Percentiles rank a stretch among this genome's conserved stretches.
These are phyloP conservation scores for Pseudocercospora eumusae DNA, from an alignment of 2,329 filamentous ascomycete species.

Conservation along the genomic window DNA sequence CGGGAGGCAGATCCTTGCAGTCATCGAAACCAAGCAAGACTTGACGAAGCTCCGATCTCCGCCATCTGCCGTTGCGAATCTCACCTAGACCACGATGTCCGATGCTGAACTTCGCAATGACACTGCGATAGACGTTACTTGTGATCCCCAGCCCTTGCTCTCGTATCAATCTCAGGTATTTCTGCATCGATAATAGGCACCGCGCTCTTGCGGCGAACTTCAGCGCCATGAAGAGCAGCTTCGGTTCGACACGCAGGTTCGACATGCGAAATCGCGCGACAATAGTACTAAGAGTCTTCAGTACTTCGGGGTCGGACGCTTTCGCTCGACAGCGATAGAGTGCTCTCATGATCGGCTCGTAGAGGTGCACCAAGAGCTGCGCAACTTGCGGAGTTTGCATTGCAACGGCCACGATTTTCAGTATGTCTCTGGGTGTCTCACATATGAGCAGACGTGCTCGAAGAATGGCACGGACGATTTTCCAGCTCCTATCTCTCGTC, in stretches of 20 bases:
- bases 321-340: constrained; percentile 39
- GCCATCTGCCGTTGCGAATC: constrained; percentile 43
- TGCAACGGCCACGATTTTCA: constrained; percentile 37
- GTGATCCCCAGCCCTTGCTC: constrained; percentile 28
- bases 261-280: constrained; percentile 33
- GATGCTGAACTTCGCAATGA: constrained; percentile 44
- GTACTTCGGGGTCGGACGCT: constrained; percentile 35
- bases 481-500: constrained; percentile 15
- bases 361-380: constrained; percentile 28
- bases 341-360: constrained; percentile 36
- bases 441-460: constrained; percentile 37
- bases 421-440: constrained; percentile 34
- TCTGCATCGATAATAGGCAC: constrained; percentile 37
- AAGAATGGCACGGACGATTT: constrained; percentile 31
- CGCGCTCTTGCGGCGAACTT: constrained; percentile 41
- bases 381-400: constrained; percentile 30
- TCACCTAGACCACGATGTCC: constrained; percentile 41
- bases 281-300: constrained; percentile 34
- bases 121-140: constrained; percentile 36
- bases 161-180: constrained; percentile 33
- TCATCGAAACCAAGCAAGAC: constrained; percentile 41
- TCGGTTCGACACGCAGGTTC: constrained; percentile 26
- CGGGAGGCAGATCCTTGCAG: constrained; percentile 29
- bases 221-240: constrained; percentile 34
- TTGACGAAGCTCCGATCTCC: constrained; percentile 38